Evolutionary conservation across 202 grass and related monocot species (phyloP).

Genomic region (Carex arenaria): DNA sequence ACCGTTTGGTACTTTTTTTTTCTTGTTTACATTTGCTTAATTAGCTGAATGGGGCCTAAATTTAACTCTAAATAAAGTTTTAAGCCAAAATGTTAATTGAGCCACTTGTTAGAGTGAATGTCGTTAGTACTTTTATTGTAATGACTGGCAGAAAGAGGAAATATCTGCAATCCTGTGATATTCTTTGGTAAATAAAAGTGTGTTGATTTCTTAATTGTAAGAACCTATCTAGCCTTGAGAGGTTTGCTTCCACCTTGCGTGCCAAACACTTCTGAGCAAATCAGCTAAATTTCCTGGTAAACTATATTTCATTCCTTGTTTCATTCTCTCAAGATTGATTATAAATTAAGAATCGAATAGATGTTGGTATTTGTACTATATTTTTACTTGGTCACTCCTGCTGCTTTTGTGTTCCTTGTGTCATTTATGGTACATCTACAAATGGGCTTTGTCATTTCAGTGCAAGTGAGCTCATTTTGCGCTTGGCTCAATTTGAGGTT

Average conservation of each 20-base stretch:
- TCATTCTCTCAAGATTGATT: background rate
- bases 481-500: background rate
- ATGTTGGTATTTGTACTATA: background rate
- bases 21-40: background rate
- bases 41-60: background rate
- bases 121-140: background rate
- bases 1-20: background rate
- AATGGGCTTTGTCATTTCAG: background rate
- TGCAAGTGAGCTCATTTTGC: background rate
- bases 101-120: background rate
- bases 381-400: background rate
- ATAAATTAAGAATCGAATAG: background rate
- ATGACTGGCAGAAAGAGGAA: background rate
- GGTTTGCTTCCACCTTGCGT: slow-evolving; percentile 44
- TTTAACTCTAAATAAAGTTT: background rate
- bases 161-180: background rate
- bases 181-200: slow-evolving; percentile 28
- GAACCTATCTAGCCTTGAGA: slow-evolving; percentile 75
- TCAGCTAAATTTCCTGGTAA: slow-evolving; percentile 32
- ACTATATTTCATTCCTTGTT: slow-evolving; percentile 20
- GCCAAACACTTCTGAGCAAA: slow-evolving; percentile 54
- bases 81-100: background rate
- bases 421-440: background rate
- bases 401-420: background rate
- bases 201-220: slow-evolving; percentile 52